Evolutionary conservation across 2,329 filamentous ascomycete species (phyloP).

Genomic region (Colletotrichum liaoningense): DNA sequence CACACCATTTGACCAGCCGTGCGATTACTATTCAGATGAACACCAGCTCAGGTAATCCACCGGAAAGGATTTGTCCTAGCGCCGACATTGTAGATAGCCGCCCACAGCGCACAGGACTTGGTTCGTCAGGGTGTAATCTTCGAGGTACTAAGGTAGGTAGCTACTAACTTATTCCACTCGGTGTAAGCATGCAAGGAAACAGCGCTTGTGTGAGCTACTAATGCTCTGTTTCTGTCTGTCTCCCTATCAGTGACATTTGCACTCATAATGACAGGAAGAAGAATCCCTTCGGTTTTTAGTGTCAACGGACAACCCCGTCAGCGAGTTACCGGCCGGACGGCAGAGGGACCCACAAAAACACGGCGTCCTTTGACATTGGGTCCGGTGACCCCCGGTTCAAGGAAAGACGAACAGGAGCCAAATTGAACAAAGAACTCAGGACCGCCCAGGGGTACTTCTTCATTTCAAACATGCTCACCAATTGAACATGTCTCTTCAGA

Average conservation of each 20-base stretch:
- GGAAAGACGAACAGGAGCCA: no score
- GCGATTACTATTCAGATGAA: neutral
- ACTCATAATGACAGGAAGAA: no score
- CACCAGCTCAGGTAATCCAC: conserved; percentile 1
- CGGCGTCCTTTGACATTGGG: no score
- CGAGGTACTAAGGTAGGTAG: neutral
- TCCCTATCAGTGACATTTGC: neutral
- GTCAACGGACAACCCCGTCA: no score
- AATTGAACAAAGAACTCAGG: no score
- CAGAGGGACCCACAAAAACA: no score
- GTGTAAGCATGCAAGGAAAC: neutral
- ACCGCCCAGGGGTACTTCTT: no score
- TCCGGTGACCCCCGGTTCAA: no score
- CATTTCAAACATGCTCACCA: no score
- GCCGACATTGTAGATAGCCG: neutral
- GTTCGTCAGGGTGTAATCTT: neutral
- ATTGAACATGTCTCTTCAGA: no score
- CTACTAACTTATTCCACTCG: neutral
- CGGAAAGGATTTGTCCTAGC: neutral
- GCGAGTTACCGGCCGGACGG: no score
- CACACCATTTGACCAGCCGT: conserved; percentile 26
- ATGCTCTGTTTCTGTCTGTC: neutral
- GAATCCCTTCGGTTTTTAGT: no score
- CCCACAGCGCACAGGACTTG: neutral
- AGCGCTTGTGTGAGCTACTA: neutral